These are phyloP conservation scores for Aspergillus bombycis DNA, from an alignment of 2,329 filamentous ascomycete species.

Conservation along the genomic window DNA sequence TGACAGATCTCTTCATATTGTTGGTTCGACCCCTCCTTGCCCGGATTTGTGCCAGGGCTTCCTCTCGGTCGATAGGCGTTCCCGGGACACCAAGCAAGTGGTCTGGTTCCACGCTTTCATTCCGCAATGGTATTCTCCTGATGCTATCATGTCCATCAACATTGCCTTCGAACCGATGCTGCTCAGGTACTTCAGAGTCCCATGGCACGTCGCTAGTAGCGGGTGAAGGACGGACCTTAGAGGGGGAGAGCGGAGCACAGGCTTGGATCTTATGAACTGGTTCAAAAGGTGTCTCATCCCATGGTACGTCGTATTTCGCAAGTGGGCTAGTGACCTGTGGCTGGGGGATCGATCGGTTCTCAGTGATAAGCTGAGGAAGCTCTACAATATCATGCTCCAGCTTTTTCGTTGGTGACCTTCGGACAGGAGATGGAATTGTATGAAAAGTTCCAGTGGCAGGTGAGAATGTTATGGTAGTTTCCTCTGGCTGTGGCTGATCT, in stretches of 20 bases:
- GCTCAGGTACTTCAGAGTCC: conserved; percentile 13
- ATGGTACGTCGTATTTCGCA: conserved; percentile 14
- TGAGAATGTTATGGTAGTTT: conserved; percentile 46
- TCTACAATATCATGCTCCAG: conserved; percentile 23
- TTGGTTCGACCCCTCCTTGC: conserved; percentile 51
- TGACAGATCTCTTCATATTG: conserved; percentile 45
- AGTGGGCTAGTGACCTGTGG: conserved; percentile 11
- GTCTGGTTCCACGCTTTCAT: conserved; percentile 28
- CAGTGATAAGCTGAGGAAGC: conserved; percentile 14
- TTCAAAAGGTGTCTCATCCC: conserved; percentile 16
- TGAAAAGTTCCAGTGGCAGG: conserved; percentile 49
- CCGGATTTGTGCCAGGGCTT: conserved; percentile 53
- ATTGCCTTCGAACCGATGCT: conserved; percentile 7
- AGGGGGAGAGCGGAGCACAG: conserved; percentile 13
- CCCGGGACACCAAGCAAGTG: conserved; percentile 37
- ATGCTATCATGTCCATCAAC: conserved; percentile 27
- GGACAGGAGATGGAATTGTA: conserved; percentile 41
- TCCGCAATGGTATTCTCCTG: conserved; percentile 36
- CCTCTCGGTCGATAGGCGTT: conserved; percentile 51
- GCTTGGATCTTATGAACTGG: conserved; percentile 18
- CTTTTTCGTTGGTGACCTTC: conserved; percentile 30
- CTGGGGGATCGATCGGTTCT: conserved; percentile 11
- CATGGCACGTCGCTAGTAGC: conserved; percentile 14
- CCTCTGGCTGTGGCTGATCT: conserved; percentile 28
- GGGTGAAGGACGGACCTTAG: conserved; percentile 16